A percentile compares a stretch with the other conserved stretches of the same genome.
Evolutionary conservation across 768 basidiomycete genomes (phyloP).

Genomic region (Boletus barrowsii): DNA sequence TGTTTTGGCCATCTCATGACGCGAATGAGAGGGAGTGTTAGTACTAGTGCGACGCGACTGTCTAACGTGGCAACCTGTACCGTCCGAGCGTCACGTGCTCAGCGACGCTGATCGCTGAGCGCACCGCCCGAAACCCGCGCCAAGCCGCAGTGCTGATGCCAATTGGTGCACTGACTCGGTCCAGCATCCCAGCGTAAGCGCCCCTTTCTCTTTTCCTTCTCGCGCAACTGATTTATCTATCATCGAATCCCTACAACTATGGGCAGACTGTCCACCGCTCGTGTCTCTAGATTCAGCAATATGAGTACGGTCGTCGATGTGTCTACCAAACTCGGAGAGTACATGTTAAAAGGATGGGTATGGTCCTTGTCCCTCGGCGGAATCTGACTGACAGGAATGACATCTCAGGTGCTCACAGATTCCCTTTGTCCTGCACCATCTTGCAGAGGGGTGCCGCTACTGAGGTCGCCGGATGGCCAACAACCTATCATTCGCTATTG

Average conservation of each 20-base stretch:
- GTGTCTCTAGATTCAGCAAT: background rate
- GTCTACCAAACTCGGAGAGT: conserved; percentile 62
- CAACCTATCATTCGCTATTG: conserved; percentile 53
- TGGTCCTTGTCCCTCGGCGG: background rate
- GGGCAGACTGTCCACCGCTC: too few species aligned
- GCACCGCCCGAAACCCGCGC: background rate
- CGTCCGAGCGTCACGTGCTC: conserved; percentile 19
- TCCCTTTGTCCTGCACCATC: conserved; percentile 50
- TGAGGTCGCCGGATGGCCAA: conserved; percentile 61
- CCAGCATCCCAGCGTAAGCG: too few species aligned
- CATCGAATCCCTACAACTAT: too few species aligned
- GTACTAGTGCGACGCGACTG: conserved; percentile 4
- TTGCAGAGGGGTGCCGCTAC: conserved; percentile 62
- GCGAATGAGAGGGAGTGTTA: conserved; percentile 7
- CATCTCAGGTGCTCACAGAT: conserved; percentile 59
- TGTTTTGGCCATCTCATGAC: conserved; percentile 43
- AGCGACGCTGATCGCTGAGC: conserved; percentile 1
- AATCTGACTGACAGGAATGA: conserved; percentile 7
- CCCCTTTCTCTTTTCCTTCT: too few species aligned
- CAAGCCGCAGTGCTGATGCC: too few species aligned
- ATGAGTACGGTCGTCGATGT: conserved; percentile 58
- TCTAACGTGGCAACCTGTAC: conserved; percentile 22
- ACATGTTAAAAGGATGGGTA: conserved; percentile 79
- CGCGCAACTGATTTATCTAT: too few species aligned
- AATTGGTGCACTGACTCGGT: background rate